Conservation (phyloP, 73 alveolate species). For the Paramecium pentaurelia region DNA sequence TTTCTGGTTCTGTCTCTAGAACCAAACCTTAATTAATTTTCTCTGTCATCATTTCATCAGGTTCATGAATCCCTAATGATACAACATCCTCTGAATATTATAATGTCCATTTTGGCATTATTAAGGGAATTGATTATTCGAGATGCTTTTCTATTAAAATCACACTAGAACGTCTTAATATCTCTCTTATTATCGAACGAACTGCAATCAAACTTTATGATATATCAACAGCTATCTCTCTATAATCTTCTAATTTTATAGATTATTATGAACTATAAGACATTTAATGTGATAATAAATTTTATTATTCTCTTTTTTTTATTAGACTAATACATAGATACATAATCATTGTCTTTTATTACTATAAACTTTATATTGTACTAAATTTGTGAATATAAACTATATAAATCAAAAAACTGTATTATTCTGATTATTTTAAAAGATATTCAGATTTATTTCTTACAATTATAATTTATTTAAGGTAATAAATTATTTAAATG, state of each 20-base stretch:
- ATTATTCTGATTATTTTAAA: background rate
- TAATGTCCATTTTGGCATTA: background rate
- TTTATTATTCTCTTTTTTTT: background rate
- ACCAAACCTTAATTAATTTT: background rate
- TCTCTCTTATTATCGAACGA: background rate
- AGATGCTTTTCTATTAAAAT: background rate
- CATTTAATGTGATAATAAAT: background rate
- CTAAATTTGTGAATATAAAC: background rate
- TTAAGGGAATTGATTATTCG: background rate
- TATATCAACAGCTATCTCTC: background rate
- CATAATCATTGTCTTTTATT: background rate
- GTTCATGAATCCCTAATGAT: background rate
- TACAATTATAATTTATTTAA: background rate
- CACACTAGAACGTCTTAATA: constrained; percentile 9
- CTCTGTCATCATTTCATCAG: constrained; percentile 27
- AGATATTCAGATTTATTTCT: background rate
- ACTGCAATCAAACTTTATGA: background rate
- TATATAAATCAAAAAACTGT: background rate
- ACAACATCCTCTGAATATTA: background rate
- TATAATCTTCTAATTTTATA: background rate
- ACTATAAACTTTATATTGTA: background rate
- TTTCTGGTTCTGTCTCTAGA: background rate
- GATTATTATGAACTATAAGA: background rate
- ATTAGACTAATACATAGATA: background rate
- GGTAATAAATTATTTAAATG: background rate